Percentiles rank a stretch among this genome's conserved stretches.
Evolutionary conservation across 75 land plant genomes (phyloP).

Genomic region (Cupressus sempervirens): DNA sequence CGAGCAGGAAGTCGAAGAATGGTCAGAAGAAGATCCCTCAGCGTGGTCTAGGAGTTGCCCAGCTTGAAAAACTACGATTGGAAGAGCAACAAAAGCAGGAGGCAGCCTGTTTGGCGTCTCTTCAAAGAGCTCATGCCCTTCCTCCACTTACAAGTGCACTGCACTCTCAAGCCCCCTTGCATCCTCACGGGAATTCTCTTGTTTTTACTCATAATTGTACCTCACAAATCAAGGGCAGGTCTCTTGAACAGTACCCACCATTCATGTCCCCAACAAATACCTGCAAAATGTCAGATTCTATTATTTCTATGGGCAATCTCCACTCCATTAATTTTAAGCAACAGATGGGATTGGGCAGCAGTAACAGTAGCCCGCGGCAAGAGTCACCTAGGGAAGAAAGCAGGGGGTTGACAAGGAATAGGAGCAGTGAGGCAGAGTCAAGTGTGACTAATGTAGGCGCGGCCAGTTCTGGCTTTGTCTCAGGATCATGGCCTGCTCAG

Average conservation of each 20-base stretch:
- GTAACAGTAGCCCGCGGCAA: conserved; percentile 3
- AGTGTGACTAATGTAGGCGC: conserved; percentile 2
- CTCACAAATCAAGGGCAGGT: conserved; percentile 3
- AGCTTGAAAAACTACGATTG: conserved; percentile 73
- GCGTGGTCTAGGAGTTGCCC: conserved; percentile 83
- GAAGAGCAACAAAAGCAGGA: conserved; percentile 63
- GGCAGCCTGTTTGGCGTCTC: conserved; percentile 24
- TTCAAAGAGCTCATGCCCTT: conserved; percentile 18
- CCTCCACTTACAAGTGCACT: conserved; percentile 16
- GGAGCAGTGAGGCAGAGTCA: conserved; percentile 9
- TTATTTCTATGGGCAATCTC: conserved; percentile 11
- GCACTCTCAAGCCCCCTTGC: neutral
- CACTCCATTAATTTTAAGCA: conserved; percentile 6
- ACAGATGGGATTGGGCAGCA: conserved; percentile 11
- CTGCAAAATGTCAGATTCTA: conserved; percentile 12
- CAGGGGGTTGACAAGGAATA: conserved; percentile 2
- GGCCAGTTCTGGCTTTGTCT: conserved; percentile 2
- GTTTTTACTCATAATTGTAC: conserved; percentile 1
- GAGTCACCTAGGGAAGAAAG: conserved; percentile 10
- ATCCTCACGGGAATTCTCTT: conserved; percentile 5
- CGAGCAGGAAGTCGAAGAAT: conserved; percentile 14
- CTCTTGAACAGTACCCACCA: neutral
- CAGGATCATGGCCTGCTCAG: conserved; percentile 8
- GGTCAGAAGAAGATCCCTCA: conserved; percentile 68
- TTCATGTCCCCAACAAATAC: conserved; percentile 1